Base-by-base conservation (phyloP, 441 rosid species). In the Geranium incanum region DNA sequence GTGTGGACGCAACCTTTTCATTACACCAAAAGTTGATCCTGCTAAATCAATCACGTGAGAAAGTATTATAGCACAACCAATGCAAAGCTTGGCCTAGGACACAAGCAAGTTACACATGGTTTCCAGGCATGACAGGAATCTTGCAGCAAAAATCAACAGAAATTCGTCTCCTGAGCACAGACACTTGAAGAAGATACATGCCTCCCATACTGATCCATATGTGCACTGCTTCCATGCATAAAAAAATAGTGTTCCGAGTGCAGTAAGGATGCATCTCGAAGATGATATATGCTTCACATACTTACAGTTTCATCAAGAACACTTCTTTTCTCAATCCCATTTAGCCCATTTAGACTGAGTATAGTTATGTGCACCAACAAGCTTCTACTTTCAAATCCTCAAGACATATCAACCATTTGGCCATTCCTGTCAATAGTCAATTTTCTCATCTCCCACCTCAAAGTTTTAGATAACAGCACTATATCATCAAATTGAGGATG, bases 361-460 rank as follows among this genome's bases (percentile, higher is more conserved):
- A 48, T 11, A 13, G 57, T 12, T 6, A 48, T 13, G n/a, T 48
- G 3, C 16, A 48, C 57, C 57, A 65, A 28, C 33, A 21, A 23
- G 41, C 23, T 59, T 59, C 64, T 16, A 59, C 28, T 59, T 68
- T 9, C 6, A 37, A 18, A 45, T 21, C 38, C 11, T 73, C 48
- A 45, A 12, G 70, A 62, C 9, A 66, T 69, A 48, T 68, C 75
- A 64, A 21, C 65, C 1, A 45, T 6, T 48, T 67, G 50, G 36
- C 36, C 63, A 48, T 68, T 63, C 69, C 4, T 36, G 16, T 73
- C 41, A 38, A 69, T 48, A 69, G 36, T 39, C 39, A 57, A 62
- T 62, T 74, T 83, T 75, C 69, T 68, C 82, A 79, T 84, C 76
- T 77, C 85, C 69, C 66, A 71, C 70, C 68, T 75, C 67, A 86